A percentile compares a stretch with the other conserved stretches of the same genome.
These are phyloP conservation scores for Schizochytrium sp. DNA, from an alignment of 108 stramenopile species.

Conservation along the genomic window DNA sequence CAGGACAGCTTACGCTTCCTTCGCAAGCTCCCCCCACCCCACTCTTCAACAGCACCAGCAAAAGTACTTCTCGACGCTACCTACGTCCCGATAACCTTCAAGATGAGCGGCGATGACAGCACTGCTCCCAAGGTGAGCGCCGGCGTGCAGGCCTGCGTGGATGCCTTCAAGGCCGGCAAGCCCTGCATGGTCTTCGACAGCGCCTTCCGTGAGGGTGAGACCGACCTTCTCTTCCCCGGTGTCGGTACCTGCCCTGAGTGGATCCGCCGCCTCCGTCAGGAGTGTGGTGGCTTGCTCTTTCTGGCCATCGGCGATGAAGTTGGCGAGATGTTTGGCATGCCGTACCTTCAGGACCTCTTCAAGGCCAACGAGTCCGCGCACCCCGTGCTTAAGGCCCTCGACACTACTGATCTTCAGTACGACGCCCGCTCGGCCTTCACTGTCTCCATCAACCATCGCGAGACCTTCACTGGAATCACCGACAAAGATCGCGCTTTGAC, in stretches of 20 bases:
- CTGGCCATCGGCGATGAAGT: constrained; percentile 59
- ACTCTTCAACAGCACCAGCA: no score
- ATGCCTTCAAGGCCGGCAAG: constrained; percentile 60
- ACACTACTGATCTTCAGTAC: constrained; percentile 53
- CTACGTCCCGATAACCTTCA: no score
- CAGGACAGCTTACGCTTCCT: no score
- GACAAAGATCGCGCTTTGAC: constrained; percentile 44
- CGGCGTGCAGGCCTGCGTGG: constrained; percentile 53
- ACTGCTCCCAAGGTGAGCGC: neutral
- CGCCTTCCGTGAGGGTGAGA: constrained; percentile 59
- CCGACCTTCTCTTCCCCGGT: constrained; percentile 21
- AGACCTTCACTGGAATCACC: constrained; percentile 61
- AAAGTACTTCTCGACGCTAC: no score
- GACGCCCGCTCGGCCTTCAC: constrained; percentile 57
- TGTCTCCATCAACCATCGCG: constrained; percentile 44
- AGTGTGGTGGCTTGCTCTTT: constrained; percentile 49
- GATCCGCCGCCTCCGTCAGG: constrained; percentile 43
- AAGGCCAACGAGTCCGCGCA: neutral
- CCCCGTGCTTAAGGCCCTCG: constrained; percentile 23
- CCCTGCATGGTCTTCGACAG: constrained; percentile 56
- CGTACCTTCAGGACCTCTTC: constrained; percentile 55
- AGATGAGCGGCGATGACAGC: no score
- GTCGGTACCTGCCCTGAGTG: constrained; percentile 39
- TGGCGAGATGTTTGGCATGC: constrained; percentile 62
- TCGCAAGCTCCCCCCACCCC: no score